phyloP scores from a whole-genome alignment of 1,284 basidiomycete genomes.

The Neotropicomus parvogracilis region DNA sequence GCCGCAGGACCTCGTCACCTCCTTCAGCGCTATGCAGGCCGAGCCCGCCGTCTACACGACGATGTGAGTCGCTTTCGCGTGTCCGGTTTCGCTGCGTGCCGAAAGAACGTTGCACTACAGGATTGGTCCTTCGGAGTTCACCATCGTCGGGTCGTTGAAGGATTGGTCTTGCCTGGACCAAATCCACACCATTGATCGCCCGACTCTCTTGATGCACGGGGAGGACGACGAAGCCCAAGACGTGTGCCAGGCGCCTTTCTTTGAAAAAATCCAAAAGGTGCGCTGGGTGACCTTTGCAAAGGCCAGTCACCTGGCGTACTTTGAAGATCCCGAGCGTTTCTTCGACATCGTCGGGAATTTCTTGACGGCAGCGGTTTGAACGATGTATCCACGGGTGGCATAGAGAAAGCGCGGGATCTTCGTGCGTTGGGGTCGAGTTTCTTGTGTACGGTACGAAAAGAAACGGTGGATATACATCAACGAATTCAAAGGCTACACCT shows the following conservation, averaged over 20 bases:
- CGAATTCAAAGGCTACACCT: too few relatives aligned
- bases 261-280: slow-evolving; percentile 29
- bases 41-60: slow-evolving; percentile 20
- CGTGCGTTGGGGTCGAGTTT: too few relatives aligned
- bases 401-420: too few relatives aligned
- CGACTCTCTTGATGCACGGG: slow-evolving; percentile 36
- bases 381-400: too few relatives aligned
- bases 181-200: slow-evolving; percentile 31
- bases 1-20: slow-evolving; percentile 14
- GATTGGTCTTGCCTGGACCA: slow-evolving; percentile 33
- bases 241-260: slow-evolving; percentile 29
- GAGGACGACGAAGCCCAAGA: slow-evolving; percentile 34
- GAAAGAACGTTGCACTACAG: too few relatives aligned
- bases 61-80: slow-evolving; percentile 8
- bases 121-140: slow-evolving; percentile 32
- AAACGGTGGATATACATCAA: too few relatives aligned
- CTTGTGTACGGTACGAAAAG: background rate
- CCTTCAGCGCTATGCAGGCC: slow-evolving; percentile 14
- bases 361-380: slow-evolving; percentile 9
- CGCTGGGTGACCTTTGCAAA: slow-evolving; percentile 35
- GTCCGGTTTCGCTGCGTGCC: too few relatives aligned
- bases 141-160: slow-evolving; percentile 30
- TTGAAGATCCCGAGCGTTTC: slow-evolving; percentile 15
- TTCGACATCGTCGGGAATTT: slow-evolving; percentile 17
- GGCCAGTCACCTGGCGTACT: slow-evolving; percentile 31